Percentiles rank a stretch among this genome's conserved stretches.
phyloP scores from a whole-genome alignment of 495 filamentous ascomycete species.

The Tuber magnatum region DNA sequence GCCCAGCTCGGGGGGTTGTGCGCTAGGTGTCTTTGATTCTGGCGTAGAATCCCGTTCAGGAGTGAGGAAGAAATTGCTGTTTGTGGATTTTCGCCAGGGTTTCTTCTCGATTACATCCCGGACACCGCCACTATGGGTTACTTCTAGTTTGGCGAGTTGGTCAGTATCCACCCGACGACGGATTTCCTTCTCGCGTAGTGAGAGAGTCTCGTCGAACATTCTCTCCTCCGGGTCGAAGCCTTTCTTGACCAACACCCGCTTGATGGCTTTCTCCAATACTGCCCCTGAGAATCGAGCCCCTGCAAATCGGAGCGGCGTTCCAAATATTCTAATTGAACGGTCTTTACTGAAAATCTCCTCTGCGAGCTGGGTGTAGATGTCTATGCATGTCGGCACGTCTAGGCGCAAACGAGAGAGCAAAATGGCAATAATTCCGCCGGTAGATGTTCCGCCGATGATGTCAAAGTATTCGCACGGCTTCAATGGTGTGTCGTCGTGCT shows the following conservation, averaged over 20 bases:
- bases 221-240: slow-evolving; percentile 40
- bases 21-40: slow-evolving; percentile 3
- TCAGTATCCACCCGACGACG: slow-evolving; percentile 21
- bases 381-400: slow-evolving; percentile 28
- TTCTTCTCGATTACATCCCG: background rate
- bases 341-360: slow-evolving; percentile 39
- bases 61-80: background rate
- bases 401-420: slow-evolving; percentile 27
- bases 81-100: background rate
- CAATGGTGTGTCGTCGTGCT: slow-evolving; percentile 54
- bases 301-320: slow-evolving; percentile 66
- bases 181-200: slow-evolving; percentile 5
- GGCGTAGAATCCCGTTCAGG: slow-evolving; percentile 6
- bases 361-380: slow-evolving; percentile 20
- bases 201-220: slow-evolving; percentile 27
- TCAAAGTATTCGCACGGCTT: slow-evolving; percentile 34
- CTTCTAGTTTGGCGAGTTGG: slow-evolving; percentile 17
- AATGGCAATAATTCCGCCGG: slow-evolving; percentile 32
- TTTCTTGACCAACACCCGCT: slow-evolving; percentile 39
- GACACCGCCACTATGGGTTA: slow-evolving; percentile 13
- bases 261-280: slow-evolving; percentile 85
- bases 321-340: slow-evolving; percentile 39
- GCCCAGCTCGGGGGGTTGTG: slow-evolving; percentile 1
- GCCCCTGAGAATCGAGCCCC: slow-evolving; percentile 90
- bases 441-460: slow-evolving; percentile 34